phyloP scores from a whole-genome alignment of 345 rosid genomes.

The Excoecaria agallocha region DNA sequence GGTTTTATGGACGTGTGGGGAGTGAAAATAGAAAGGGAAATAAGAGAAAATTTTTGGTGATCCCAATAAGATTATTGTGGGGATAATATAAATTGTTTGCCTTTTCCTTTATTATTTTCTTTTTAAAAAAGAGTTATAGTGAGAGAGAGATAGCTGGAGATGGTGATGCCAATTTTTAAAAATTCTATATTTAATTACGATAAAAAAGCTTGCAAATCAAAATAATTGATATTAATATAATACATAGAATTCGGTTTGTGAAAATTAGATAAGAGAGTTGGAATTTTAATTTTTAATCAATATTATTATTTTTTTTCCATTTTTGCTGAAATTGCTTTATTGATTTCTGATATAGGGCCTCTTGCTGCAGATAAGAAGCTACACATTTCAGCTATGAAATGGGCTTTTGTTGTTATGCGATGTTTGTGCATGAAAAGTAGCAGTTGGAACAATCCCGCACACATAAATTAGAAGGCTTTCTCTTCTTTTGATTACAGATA shows the following conservation, averaged over 20 bases:
- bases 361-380: background rate
- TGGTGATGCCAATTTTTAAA: no score
- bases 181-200: no score
- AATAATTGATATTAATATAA: no score
- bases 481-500: constrained; percentile 26
- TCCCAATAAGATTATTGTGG: constrained; percentile 37
- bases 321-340: no score
- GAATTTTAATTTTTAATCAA: no score
- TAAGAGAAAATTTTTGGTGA: constrained; percentile 34
- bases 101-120: constrained; percentile 2
- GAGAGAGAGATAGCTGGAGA: background rate
- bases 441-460: constrained; percentile 12
- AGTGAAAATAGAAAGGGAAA: constrained; percentile 19
- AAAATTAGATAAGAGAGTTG: no score
- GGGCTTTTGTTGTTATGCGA: constrained; percentile 7
- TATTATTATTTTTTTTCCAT: no score
- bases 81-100: background rate
- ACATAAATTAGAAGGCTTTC: constrained; percentile 5
- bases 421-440: constrained; percentile 5
- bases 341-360: background rate
- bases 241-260: no score
- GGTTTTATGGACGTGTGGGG: constrained; percentile 8
- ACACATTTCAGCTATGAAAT: background rate
- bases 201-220: no score
- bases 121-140: background rate